phyloP scores from a whole-genome alignment of 768 basidiomycete genomes.

The Leucocoprinus leucothites region DNA sequence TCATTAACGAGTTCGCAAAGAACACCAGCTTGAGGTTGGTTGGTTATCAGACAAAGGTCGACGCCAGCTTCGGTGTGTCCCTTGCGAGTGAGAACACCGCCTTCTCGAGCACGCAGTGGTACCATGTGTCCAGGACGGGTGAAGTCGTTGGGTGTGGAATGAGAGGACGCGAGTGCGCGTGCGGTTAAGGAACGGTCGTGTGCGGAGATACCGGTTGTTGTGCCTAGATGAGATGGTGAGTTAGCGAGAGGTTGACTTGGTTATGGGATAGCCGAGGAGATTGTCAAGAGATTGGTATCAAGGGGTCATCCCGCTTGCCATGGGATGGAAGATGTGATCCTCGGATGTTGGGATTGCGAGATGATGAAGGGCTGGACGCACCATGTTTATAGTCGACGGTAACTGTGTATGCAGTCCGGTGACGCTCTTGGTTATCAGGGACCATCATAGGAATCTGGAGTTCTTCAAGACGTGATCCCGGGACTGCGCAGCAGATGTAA shows the following conservation, averaged over 20 bases:
- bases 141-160: constrained; percentile 63
- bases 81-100: constrained; percentile 81
- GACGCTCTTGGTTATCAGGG: constrained; percentile 82
- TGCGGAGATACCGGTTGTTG: constrained; percentile 95
- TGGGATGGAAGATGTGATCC: neutral
- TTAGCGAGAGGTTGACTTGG: neutral
- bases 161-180: constrained; percentile 70
- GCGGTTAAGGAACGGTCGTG: constrained; percentile 90
- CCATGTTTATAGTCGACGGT: constrained; percentile 94
- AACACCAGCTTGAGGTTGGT: constrained; percentile 69
- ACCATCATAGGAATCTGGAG: constrained; percentile 94
- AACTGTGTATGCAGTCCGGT: constrained; percentile 92
- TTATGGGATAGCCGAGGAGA: constrained; percentile 13
- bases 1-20: constrained; percentile 97
- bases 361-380: constrained; percentile 29
- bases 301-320: too few species aligned
- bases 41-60: constrained; percentile 81
- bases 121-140: constrained; percentile 94
- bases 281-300: too few species aligned
- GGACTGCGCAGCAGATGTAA: constrained; percentile 88
- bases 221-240: constrained; percentile 52
- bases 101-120: constrained; percentile 81
- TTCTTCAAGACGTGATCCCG: constrained; percentile 67
- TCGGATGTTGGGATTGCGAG: constrained; percentile 7
- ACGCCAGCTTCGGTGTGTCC: constrained; percentile 94